Conservation (phyloP, 202 grass and related monocot genomes). For the Bolboschoenoplectus hybrid region DNA sequence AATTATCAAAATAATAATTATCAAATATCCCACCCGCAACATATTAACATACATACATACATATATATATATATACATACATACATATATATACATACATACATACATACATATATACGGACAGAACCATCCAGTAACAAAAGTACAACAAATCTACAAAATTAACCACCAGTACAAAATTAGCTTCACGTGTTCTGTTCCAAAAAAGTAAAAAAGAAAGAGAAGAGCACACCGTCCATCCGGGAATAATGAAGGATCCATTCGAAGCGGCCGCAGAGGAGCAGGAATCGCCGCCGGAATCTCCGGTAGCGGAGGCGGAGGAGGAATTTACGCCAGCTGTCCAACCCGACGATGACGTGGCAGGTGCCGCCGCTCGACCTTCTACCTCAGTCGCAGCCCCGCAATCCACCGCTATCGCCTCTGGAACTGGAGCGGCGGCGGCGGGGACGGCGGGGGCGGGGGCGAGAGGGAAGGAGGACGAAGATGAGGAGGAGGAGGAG, state of each 20-base stretch:
- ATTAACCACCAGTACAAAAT: no score
- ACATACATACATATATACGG: no score
- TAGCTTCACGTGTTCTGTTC: no score
- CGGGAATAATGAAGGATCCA: conserved; percentile 91
- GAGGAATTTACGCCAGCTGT: conserved; percentile 16
- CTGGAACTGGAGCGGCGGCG: conserved; percentile 34
- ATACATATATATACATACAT: no score
- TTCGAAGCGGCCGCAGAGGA: conserved; percentile 95
- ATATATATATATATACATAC: no score
- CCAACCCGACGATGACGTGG: neutral
- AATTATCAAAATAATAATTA: no score
- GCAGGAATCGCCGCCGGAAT: conserved; percentile 63
- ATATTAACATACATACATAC: no score
- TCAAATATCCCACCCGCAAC: no score
- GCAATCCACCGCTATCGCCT: conserved; percentile 30
- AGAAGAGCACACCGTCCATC: neutral
- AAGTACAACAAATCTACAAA: no score
- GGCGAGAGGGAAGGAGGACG: conserved; percentile 62
- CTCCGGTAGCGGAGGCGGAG: conserved; percentile 26
- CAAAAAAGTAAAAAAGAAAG: no score
- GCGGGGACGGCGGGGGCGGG: conserved; percentile 38
- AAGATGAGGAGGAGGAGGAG: conserved; percentile 89
- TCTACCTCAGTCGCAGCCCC: conserved; percentile 32
- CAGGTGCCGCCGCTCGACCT: conserved; percentile 14
- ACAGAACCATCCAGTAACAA: no score